Evolutionary conservation across 78 protist species (phyloP).

Genomic region (Dictyostelium purpureum): DNA sequence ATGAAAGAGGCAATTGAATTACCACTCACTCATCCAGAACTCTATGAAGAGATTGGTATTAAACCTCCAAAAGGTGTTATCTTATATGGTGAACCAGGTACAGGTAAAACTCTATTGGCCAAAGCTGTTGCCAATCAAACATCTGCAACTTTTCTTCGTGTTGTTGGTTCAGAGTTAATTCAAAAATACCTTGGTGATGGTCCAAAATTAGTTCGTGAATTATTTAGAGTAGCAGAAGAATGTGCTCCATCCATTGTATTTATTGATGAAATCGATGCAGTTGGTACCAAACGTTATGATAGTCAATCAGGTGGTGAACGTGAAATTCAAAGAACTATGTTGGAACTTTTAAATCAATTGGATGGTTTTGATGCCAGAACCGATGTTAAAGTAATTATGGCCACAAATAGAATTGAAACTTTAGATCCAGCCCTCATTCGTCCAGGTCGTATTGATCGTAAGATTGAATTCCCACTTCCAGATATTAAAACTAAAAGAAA

Average conservation of each 20-base stretch:
- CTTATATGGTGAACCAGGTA: constrained; percentile 99
- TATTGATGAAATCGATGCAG: constrained; percentile 99
- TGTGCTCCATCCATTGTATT: constrained; percentile 99
- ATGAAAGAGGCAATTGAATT: constrained; percentile 99
- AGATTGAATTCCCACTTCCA: constrained; percentile 99
- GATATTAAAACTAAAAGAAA: constrained; percentile 93
- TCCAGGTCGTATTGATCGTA: constrained; percentile 99
- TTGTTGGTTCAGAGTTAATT: constrained; percentile 99
- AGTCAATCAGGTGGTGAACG: constrained; percentile 97
- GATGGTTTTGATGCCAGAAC: constrained; percentile 99
- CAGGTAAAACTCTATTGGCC: constrained; percentile 99
- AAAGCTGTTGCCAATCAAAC: constrained; percentile 99
- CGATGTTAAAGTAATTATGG: constrained; percentile 99
- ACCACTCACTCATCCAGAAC: constrained; percentile 99
- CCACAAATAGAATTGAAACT: constrained; percentile 99
- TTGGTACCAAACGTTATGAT: constrained; percentile 99
- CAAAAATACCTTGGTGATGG: constrained; percentile 99
- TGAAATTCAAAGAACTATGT: constrained; percentile 99
- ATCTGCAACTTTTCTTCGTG: constrained; percentile 99
- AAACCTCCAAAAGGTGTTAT: constrained; percentile 99
- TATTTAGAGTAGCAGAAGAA: constrained; percentile 98
- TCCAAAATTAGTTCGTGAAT: constrained; percentile 99
- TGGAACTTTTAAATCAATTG: constrained; percentile 99
- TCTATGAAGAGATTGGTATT: constrained; percentile 99
- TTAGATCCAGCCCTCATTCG: constrained; percentile 99